phyloP scores from a whole-genome alignment of 495 filamentous ascomycete genomes.

The Tuber aestivum region DNA sequence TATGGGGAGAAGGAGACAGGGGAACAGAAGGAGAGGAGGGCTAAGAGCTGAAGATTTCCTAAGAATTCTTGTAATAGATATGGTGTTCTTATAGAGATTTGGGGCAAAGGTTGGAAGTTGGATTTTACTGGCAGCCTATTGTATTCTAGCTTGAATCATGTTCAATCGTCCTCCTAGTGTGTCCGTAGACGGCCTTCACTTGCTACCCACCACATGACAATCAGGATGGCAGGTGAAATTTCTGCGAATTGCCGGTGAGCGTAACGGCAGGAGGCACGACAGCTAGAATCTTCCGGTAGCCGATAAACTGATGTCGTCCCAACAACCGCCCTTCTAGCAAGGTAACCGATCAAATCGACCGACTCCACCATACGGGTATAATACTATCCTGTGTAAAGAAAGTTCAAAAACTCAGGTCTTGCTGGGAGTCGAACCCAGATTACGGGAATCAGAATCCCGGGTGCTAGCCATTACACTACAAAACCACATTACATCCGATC shows the following conservation, averaged over 20 bases:
- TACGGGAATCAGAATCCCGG: conserved; percentile 32
- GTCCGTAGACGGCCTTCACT: neutral
- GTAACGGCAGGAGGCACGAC: neutral
- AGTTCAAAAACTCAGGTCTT: conserved; percentile 9
- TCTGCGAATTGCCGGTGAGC: neutral
- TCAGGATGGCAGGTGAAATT: neutral
- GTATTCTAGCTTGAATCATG: too few species aligned
- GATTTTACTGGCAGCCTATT: neutral
- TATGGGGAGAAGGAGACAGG: conserved; percentile 59
- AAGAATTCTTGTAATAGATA: neutral
- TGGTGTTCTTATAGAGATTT: neutral
- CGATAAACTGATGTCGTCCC: neutral
- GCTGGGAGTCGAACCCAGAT: conserved; percentile 31
- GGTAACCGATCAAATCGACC: neutral
- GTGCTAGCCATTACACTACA: conserved; percentile 32
- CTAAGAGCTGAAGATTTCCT: neutral
- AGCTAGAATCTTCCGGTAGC: neutral
- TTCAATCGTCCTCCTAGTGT: neutral
- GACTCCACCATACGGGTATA: neutral
- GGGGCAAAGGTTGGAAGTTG: neutral
- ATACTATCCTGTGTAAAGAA: neutral
- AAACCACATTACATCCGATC: neutral
- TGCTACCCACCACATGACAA: neutral
- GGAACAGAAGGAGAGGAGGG: conserved; percentile 9
- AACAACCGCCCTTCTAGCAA: neutral